These are phyloP conservation scores for Capsicum chinense DNA, from an alignment of 257 asterid genomes.

Conservation along the genomic window DNA sequence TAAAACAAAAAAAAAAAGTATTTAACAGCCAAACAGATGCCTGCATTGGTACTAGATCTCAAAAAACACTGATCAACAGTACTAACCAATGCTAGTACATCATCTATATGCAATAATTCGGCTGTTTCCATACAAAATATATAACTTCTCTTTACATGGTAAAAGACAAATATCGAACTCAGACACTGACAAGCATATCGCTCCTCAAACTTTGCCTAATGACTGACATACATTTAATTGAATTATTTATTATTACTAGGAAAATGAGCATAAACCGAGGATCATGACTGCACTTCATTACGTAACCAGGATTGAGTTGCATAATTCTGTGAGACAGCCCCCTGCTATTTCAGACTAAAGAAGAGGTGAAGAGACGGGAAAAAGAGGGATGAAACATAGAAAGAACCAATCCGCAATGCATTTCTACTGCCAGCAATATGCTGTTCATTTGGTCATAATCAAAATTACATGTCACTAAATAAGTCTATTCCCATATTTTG, in stretches of 20 bases:
- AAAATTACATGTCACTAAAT: slow-evolving; percentile 6
- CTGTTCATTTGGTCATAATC: slow-evolving; percentile 9
- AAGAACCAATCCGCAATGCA: background rate
- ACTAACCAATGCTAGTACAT: background rate
- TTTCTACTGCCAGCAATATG: background rate
- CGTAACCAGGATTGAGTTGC: slow-evolving; percentile 19
- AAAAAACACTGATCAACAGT: background rate
- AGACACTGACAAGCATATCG: slow-evolving; percentile 7
- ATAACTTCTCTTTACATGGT: slow-evolving; percentile 2
- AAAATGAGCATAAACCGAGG: background rate
- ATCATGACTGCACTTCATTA: slow-evolving; percentile 3
- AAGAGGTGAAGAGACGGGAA: background rate
- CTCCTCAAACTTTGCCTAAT: slow-evolving; percentile 4
- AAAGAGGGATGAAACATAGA: background rate
- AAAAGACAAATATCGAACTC: background rate
- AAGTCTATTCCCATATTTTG: background rate
- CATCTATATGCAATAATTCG: background rate
- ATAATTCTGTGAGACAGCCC: background rate
- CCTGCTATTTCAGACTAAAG: slow-evolving; percentile 13
- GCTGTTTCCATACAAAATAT: background rate
- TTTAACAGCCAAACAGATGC: background rate
- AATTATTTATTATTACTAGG: background rate
- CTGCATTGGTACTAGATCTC: background rate
- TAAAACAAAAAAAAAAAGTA: background rate
- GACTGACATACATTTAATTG: background rate